These are phyloP conservation scores for Rhizophora apiculata DNA, from an alignment of 345 rosid genomes.

Conservation along the genomic window DNA sequence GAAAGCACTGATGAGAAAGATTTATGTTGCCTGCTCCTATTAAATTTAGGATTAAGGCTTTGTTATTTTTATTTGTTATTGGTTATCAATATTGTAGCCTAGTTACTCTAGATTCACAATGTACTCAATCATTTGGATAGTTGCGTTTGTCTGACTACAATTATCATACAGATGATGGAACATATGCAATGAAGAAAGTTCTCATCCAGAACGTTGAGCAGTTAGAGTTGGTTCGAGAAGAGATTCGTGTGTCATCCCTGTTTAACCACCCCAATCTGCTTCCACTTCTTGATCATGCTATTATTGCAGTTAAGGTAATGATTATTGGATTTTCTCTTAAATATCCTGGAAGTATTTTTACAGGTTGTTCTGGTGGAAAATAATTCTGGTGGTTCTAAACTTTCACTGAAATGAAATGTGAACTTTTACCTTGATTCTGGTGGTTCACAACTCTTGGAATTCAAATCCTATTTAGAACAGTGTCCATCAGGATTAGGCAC, in stretches of 20 bases:
- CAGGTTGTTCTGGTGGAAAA: neutral
- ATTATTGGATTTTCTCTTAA: neutral
- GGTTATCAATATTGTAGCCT: too few species aligned
- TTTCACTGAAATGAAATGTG: too few species aligned
- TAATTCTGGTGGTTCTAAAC: neutral
- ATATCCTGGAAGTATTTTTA: neutral
- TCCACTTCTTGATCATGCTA: slow-evolving; percentile 95
- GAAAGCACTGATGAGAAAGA: too few species aligned
- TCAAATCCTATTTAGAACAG: too few species aligned
- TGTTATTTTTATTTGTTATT: too few species aligned
- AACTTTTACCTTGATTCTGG: too few species aligned
- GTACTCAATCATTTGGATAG: neutral
- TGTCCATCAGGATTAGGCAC: too few species aligned
- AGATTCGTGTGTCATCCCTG: slow-evolving; percentile 84
- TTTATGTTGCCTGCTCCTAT: too few species aligned
- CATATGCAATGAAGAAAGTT: slow-evolving; percentile 96
- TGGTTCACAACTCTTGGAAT: too few species aligned
- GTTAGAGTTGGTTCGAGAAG: slow-evolving; percentile 84
- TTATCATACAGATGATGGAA: slow-evolving; percentile 66
- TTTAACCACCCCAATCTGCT: slow-evolving; percentile 88
- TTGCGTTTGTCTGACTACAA: neutral
- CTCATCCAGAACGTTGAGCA: slow-evolving; percentile 85
- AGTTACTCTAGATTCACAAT: too few species aligned
- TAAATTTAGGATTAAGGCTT: too few species aligned
- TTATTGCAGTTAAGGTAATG: slow-evolving; percentile 77